Base-by-base conservation (phyloP, 345 rosid genomes). In the Streptanthus diversifolius region DNA sequence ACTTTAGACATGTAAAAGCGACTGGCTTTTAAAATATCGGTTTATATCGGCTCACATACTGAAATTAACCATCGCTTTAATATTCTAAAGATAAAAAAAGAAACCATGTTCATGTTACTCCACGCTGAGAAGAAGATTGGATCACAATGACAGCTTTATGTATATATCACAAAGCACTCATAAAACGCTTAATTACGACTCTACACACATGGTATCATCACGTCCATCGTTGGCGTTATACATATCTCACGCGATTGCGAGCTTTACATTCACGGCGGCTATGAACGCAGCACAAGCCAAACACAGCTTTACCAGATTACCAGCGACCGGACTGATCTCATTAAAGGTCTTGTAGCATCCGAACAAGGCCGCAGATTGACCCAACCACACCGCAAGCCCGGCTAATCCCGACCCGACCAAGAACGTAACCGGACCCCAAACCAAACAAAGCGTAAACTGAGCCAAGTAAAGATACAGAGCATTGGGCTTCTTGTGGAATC, bases 221-320 rank as follows among this genome's bases (percentile, higher is more conserved):
- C 19, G 33, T 8, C 10, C 62, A 9, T 18, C 15, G 33, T 22
- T 54, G 13, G 17, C 51, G 30, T 68, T 35, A n/a, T 45, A 55
- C 33, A 62, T 9, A 32, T 53, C 51, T 63, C 67, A 74, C 18
- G 43, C 74, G 8, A 69, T 15, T 21, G 62, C 67, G 51, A 88
- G 91, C 56, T 89, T 85, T 24, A 93, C 84, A 67, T 86, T 93
- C 36, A 88, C 83, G 37, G 85, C 56, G 5, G 85, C 74, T 52
- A 91, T 56, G 51, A 88, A 81, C 17, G 87, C 92, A 63, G 90
- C 82, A 95, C 88, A 87, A 1, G 85, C 93, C 80, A 91, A 74
- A 76, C 91, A 89, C 3, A 85, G 95, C 82, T 79, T 85, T 33
- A 93, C 88, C 70, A 91, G 63, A 79, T 85, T 86, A 18, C 87